Conservation (phyloP, 768 basidiomycete species). For the Tulasnella sp. region DNA sequence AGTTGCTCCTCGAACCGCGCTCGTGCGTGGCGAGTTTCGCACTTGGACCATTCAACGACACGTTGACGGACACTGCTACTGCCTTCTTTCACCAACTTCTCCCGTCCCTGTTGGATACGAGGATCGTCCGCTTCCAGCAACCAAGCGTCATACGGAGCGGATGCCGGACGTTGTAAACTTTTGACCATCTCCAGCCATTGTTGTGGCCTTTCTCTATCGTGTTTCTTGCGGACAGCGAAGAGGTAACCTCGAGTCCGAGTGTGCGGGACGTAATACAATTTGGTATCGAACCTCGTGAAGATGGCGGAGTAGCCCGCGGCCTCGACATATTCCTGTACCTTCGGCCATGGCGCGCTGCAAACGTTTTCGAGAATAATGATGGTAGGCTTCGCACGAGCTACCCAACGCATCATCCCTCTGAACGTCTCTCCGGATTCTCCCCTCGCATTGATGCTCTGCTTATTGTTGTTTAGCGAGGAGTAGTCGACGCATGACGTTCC, state of each 20-base stretch:
- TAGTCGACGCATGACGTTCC: slow-evolving; percentile 97
- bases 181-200: slow-evolving; percentile 56
- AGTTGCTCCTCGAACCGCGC: slow-evolving; percentile 74
- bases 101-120: slow-evolving; percentile 78
- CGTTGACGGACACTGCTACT: slow-evolving; percentile 53
- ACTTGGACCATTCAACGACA: slow-evolving; percentile 79
- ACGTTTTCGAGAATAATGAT: slow-evolving; percentile 95
- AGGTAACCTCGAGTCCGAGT: slow-evolving; percentile 87
- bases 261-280: slow-evolving; percentile 88
- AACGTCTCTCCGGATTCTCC: slow-evolving; percentile 94
- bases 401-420: slow-evolving; percentile 90
- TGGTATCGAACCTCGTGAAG: slow-evolving; percentile 65
- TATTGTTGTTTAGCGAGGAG: slow-evolving; percentile 88
- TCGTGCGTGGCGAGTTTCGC: slow-evolving; percentile 84
- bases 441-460: slow-evolving; percentile 77
- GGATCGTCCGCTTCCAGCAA: slow-evolving; percentile 85
- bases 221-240: slow-evolving; percentile 58
- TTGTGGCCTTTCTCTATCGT: slow-evolving; percentile 44
- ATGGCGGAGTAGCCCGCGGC: slow-evolving; percentile 65
- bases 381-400: slow-evolving; percentile 73
- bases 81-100: slow-evolving; percentile 67
- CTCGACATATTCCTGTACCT: slow-evolving; percentile 67
- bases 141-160: slow-evolving; percentile 83
- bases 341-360: slow-evolving; percentile 76
- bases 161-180: slow-evolving; percentile 65